Base-by-base conservation (phyloP, 1,284 basidiomycete genomes). In the Chalciporus sp. region DNA sequence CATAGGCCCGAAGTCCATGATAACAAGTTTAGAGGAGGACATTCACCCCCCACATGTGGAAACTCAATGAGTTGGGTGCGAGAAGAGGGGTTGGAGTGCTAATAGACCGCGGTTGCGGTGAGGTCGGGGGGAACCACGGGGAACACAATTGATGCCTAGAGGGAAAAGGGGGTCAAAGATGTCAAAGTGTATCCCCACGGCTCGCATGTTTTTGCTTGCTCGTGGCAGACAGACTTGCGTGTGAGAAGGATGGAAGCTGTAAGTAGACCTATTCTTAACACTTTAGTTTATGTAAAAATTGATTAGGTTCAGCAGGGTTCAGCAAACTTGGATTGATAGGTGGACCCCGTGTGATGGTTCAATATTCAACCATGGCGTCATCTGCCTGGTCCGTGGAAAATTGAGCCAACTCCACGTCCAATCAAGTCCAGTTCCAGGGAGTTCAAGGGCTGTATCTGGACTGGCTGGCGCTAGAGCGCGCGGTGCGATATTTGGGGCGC, bases 11-110 rank as follows among this genome's bases (percentile, higher is more conserved):
- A 47, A 31, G 31, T 45, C 37, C 35, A 17, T 23, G 46, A 55
- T 56, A 46, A 43, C 51, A 49, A 55, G 44, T 41, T 42, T 58
- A 54, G 55, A 47, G 44, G 23, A 39, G 19, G 19, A 19, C 39
- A 37, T 19, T 23, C 11, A 39, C 10, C 23, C 23, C 23, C 23
- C 27, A 41, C 49, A 23, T 42, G 26, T 31, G 16, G 33, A 16
- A n/a, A 35, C 14, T 35, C 14, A 9, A 29, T 29, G 28, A 6
- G 23, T 23, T 9, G 28, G 11, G 8, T 29, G 28, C 28, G 28
- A 29, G 9, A 9, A 29, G 31, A 33, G 31, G 31, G 33, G 16
- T 35, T 35, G 12, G 33, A 35, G 33, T 12, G 31, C 31, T 33
- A 5, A 14, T 33, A 33, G 31, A 35, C 14, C 31, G 31, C 33